A percentile compares a stretch with the other conserved stretches of the same genome.
Evolutionary conservation across 2,329 filamentous ascomycete genomes (phyloP).

Genomic region (Aspergillus sp.): DNA sequence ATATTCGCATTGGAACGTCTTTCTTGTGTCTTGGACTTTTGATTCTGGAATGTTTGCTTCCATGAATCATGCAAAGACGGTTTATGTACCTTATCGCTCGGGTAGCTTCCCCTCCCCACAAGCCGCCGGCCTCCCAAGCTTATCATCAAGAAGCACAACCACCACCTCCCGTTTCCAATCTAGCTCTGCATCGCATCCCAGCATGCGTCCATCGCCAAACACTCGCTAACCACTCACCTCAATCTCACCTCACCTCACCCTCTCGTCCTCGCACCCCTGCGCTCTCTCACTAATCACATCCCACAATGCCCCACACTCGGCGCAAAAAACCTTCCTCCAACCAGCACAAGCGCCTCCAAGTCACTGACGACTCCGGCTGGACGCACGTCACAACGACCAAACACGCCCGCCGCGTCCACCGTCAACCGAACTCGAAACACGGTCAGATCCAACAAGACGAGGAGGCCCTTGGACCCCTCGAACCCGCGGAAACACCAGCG

Average conservation of each 20-base stretch:
- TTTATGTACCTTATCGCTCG: too few relatives aligned
- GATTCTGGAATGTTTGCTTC: not conserved
- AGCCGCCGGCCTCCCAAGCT: not conserved
- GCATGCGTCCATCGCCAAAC: not conserved
- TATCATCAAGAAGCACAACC: conserved; percentile 1
- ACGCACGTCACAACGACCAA: conserved; percentile 41
- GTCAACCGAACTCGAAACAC: conserved; percentile 3
- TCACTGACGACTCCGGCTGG: conserved; percentile 44
- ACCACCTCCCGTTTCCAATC: not conserved
- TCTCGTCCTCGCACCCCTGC: not conserved
- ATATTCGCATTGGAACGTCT: not conserved
- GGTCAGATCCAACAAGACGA: not conserved
- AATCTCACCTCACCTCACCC: not conserved
- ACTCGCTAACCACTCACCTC: not conserved
- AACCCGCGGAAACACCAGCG: conserved; percentile 38
- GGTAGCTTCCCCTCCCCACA: not conserved
- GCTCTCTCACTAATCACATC: not conserved
- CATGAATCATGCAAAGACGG: not conserved
- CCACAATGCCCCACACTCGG: conserved; percentile 37
- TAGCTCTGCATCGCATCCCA: not conserved
- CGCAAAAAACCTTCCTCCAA: conserved; percentile 21
- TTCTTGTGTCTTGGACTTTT: not conserved
- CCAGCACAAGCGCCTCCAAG: conserved; percentile 34
- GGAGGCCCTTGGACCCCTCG: conserved; percentile 14
- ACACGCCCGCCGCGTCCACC: conserved; percentile 27